A percentile compares a stretch with the other conserved stretches of the same genome.
phyloP scores from a whole-genome alignment of 2,329 filamentous ascomycete species.

The Endoconidiophora laricicola region DNA sequence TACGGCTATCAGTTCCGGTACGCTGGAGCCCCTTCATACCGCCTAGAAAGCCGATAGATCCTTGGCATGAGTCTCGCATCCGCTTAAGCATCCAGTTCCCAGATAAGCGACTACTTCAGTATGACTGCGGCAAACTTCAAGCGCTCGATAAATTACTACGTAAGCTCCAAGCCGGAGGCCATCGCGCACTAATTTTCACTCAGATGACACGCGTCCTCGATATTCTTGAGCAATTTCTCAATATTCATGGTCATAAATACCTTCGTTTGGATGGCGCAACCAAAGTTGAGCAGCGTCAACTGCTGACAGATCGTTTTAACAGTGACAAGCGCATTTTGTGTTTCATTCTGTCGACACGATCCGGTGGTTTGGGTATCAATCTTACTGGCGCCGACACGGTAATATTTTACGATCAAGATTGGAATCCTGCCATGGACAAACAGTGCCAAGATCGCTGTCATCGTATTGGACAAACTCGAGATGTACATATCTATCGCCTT shows the following conservation, averaged over 20 bases:
- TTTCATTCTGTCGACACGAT: constrained; percentile 90
- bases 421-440: constrained; percentile 99
- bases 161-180: constrained; percentile 72
- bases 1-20: constrained; percentile 39
- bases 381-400: constrained; percentile 92
- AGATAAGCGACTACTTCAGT: constrained; percentile 88
- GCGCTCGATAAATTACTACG: constrained; percentile 73
- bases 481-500: constrained; percentile 94
- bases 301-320: constrained; percentile 93
- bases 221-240: constrained; percentile 92
- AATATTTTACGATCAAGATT: constrained; percentile 97
- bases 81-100: constrained; percentile 90
- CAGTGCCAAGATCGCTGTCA: constrained; percentile 96
- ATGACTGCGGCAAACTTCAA: constrained; percentile 94
- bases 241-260: constrained; percentile 95
- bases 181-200: constrained; percentile 93
- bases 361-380: constrained; percentile 89
- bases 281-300: constrained; percentile 87
- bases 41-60: constrained; percentile 46
- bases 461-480: constrained; percentile 90
- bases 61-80: constrained; percentile 88
- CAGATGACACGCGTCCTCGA: constrained; percentile 99
- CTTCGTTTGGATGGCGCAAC: constrained; percentile 91
- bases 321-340: constrained; percentile 80
- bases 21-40: constrained; percentile 40